phyloP scores from a whole-genome alignment of 805 yeast species.

The Suhomyces faveliae region DNA sequence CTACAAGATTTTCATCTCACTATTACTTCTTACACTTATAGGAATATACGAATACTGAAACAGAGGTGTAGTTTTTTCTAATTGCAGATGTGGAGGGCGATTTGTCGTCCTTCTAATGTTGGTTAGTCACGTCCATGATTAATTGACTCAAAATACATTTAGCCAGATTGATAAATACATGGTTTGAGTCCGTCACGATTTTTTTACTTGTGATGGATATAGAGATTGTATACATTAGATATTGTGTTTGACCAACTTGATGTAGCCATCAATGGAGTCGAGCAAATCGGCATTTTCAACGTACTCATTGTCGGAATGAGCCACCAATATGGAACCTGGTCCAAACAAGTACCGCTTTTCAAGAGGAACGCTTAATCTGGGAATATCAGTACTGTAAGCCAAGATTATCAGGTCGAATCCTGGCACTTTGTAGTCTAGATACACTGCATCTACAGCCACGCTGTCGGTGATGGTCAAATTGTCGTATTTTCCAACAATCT shows the following conservation, averaged over 20 bases:
- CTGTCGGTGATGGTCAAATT: constrained; percentile 19
- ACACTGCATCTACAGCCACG: constrained; percentile 38
- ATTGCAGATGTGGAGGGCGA: not conserved
- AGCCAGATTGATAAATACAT: constrained; percentile 40
- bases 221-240: constrained; percentile 42
- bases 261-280: constrained; percentile 54
- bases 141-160: constrained; percentile 13
- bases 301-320: constrained; percentile 58
- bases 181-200: constrained; percentile 46
- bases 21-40: not conserved
- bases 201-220: constrained; percentile 40
- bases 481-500: constrained; percentile 29
- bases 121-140: constrained; percentile 5
- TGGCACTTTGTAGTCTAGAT: constrained; percentile 57
- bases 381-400: constrained; percentile 49
- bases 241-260: constrained; percentile 32
- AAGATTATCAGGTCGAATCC: constrained; percentile 56
- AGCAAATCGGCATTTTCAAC: constrained; percentile 47
- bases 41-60: not conserved
- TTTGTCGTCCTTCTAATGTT: not conserved
- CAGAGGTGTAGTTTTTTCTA: not conserved
- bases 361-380: constrained; percentile 23
- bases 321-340: constrained; percentile 62
- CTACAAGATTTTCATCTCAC: not conserved
- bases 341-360: constrained; percentile 55